Conservation (phyloP, 2,329 filamentous ascomycete genomes). For the Cordyceps tenuipes region DNA sequence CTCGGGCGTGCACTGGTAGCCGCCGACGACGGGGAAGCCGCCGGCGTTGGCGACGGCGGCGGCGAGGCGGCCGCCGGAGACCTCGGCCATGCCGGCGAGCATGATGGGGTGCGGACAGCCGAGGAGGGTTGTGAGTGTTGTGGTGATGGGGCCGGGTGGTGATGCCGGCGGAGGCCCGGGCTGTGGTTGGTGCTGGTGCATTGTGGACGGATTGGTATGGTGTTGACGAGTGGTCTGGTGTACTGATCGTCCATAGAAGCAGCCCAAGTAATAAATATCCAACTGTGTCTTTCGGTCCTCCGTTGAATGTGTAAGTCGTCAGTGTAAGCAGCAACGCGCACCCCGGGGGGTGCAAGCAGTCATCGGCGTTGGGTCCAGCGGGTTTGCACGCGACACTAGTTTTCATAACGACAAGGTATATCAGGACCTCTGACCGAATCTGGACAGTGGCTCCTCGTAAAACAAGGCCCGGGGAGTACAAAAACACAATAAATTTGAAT, state of each 20-base stretch:
- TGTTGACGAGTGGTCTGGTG: too few relatives aligned
- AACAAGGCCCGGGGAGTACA: neutral
- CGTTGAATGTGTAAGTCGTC: too few relatives aligned
- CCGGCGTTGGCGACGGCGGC: conserved; percentile 85
- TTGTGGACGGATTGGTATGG: neutral
- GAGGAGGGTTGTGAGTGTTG: conserved; percentile 69
- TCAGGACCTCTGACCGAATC: too few relatives aligned
- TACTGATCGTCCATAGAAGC: too few relatives aligned
- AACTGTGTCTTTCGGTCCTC: too few relatives aligned
- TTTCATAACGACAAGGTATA: too few relatives aligned
- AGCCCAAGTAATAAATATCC: too few relatives aligned
- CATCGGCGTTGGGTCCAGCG: too few relatives aligned
- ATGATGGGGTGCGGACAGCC: conserved; percentile 82
- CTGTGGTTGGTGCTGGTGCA: neutral
- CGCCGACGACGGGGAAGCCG: conserved; percentile 69
- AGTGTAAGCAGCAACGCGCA: too few relatives aligned
- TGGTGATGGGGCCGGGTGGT: conserved; percentile 53
- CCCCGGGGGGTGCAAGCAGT: too few relatives aligned
- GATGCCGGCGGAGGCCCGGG: neutral
- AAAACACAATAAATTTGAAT: neutral
- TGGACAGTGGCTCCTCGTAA: too few relatives aligned
- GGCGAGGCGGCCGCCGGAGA: conserved; percentile 68
- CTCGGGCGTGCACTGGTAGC: conserved; percentile 61
- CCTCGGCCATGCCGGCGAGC: conserved; percentile 91
- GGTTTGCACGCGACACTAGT: too few relatives aligned